A percentile compares a stretch with the other conserved stretches of the same genome.
phyloP scores from a whole-genome alignment of 208 protist genomes.

The Acanthamoeba lenticulata region DNA sequence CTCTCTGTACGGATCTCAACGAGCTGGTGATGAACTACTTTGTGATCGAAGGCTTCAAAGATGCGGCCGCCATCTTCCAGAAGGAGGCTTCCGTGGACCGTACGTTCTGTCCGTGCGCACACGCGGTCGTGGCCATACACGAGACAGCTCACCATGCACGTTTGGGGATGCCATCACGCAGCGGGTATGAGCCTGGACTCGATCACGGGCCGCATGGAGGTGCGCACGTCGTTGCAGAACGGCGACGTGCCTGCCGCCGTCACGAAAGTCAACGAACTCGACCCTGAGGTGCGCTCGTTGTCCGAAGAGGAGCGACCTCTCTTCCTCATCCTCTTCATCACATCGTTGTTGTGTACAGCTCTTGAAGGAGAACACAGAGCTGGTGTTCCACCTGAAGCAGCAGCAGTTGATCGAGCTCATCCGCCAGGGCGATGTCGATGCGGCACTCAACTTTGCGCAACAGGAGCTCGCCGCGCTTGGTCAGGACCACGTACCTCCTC shows the following conservation, averaged over 20 bases:
- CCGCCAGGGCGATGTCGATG: constrained; percentile 77
- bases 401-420: constrained; percentile 91
- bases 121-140: neutral
- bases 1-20: constrained; percentile 78
- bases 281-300: constrained; percentile 80
- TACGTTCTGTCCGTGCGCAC: constrained; percentile 21
- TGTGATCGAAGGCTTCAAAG: constrained; percentile 90
- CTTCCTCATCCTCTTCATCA: neutral
- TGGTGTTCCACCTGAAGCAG: constrained; percentile 89
- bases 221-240: constrained; percentile 81
- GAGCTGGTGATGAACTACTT: constrained; percentile 89
- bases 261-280: constrained; percentile 86
- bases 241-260: constrained; percentile 86
- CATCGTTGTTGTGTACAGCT: constrained; percentile 71
- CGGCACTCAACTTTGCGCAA: constrained; percentile 88
- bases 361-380: constrained; percentile 83
- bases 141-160: neutral
- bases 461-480: constrained; percentile 83
- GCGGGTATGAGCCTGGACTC: constrained; percentile 75
- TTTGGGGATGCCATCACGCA: neutral
- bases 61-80: constrained; percentile 88
- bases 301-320: neutral
- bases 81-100: constrained; percentile 80
- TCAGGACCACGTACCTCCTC: constrained; percentile 83
- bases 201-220: constrained; percentile 82